Evolutionary conservation across 306 rosid species (phyloP).

Genomic region (Lagenaria siceraria): DNA sequence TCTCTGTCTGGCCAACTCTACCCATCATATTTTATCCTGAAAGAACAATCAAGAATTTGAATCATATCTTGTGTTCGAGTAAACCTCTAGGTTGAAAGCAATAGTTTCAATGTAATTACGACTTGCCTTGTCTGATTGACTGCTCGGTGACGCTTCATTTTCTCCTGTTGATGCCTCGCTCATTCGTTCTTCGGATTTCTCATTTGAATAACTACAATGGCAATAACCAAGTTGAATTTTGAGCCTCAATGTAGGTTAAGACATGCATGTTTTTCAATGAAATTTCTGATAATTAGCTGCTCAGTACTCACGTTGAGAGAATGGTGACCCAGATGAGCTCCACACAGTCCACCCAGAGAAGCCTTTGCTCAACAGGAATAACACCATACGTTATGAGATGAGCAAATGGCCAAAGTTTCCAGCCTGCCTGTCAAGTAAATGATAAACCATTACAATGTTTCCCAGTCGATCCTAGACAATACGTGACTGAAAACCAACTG

Average conservation of each 20-base stretch:
- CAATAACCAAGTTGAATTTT: background rate
- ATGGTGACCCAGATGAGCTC: constrained; percentile 98
- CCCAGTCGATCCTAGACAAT: background rate
- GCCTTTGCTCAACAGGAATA: constrained; percentile 87
- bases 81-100: background rate
- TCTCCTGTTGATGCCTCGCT: constrained; percentile 30
- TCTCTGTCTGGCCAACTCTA: background rate
- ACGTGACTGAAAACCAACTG: background rate
- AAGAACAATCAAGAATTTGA: background rate
- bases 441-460: background rate
- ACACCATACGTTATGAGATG: constrained; percentile 91
- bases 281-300: background rate
- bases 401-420: constrained; percentile 99
- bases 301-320: constrained; percentile 67
- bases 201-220: constrained; percentile 58
- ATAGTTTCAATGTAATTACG: background rate
- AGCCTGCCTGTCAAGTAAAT: constrained; percentile 62
- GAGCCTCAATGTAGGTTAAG: background rate
- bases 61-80: background rate
- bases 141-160: constrained; percentile 28
- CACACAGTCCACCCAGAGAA: constrained; percentile 93
- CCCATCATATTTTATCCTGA: background rate
- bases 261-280: background rate
- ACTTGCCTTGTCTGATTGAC: constrained; percentile 31
- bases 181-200: constrained; percentile 49